Conservation (phyloP, 2,329 filamentous ascomycete species). For the Ilyonectria mors-panacis region DNA sequence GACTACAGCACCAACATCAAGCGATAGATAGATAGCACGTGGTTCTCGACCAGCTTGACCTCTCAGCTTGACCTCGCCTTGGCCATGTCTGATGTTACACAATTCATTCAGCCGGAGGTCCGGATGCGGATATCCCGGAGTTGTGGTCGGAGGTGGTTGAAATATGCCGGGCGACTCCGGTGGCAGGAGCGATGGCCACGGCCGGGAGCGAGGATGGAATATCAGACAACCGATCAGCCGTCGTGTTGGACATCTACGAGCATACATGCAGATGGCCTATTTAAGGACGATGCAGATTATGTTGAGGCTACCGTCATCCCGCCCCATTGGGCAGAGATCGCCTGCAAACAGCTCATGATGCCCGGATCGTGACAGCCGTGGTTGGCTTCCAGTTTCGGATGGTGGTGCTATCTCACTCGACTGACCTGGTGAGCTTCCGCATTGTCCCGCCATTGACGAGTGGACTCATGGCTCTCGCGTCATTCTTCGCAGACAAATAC, state of each 20-base stretch:
- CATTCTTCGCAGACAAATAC: slow-evolving; percentile 36
- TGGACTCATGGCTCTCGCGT: slow-evolving; percentile 42
- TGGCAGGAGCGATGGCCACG: slow-evolving; percentile 22
- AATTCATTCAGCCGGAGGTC: slow-evolving; percentile 29
- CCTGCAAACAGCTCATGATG: slow-evolving; percentile 27
- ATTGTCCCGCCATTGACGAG: slow-evolving; percentile 40
- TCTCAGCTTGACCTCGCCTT: not conserved
- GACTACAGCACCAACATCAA: not conserved
- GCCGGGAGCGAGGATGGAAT: slow-evolving; percentile 20
- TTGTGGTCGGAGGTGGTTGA: slow-evolving; percentile 31
- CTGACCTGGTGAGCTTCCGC: slow-evolving; percentile 17
- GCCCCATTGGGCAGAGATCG: slow-evolving; percentile 4
- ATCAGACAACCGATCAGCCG: not conserved
- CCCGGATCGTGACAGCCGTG: slow-evolving; percentile 21
- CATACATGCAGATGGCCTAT: not conserved
- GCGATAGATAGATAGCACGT: not conserved
- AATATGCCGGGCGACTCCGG: slow-evolving; percentile 30
- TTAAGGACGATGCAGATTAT: not conserved
- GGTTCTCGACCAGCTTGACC: not conserved
- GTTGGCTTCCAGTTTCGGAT: not conserved
- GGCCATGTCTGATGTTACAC: slow-evolving; percentile 23
- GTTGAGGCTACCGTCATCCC: not conserved
- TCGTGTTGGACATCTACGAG: not conserved
- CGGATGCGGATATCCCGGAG: slow-evolving; percentile 41
- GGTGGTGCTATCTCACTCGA: slow-evolving; percentile 14